phyloP scores from a whole-genome alignment of 208 protist genomes.

The Strigomonas culicis region DNA sequence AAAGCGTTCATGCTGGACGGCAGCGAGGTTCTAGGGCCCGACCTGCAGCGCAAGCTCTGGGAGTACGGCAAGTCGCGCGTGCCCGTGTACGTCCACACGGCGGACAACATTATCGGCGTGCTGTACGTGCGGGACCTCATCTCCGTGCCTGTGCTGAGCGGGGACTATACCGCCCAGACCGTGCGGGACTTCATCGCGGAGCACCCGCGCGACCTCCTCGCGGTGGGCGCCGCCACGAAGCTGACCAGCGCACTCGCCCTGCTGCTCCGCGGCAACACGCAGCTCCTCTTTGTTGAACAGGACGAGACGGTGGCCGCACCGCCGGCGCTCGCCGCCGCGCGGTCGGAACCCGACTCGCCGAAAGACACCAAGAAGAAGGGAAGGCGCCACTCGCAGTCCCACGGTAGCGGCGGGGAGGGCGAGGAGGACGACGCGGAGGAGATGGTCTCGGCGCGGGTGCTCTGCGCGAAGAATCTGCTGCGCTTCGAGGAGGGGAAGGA shows the following conservation, averaged over 20 bases:
- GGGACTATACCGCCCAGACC: constrained; percentile 24
- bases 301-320: too few species aligned
- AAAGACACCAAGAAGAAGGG: too few species aligned
- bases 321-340: too few species aligned
- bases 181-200: constrained; percentile 48
- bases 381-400: too few species aligned
- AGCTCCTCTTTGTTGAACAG: constrained; percentile 61
- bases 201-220: constrained; percentile 53
- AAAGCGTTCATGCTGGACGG: constrained; percentile 51
- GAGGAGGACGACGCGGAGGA: constrained; percentile 5
- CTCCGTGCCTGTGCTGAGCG: constrained; percentile 27
- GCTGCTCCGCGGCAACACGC: constrained; percentile 46
- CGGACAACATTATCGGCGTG: constrained; percentile 53
- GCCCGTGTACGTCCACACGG: constrained; percentile 44
- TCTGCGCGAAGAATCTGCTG: not conserved
- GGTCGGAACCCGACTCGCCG: too few species aligned
- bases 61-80: constrained; percentile 68
- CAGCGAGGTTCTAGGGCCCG: constrained; percentile 24
- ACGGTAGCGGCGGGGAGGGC: not conserved
- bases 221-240: constrained; percentile 33
- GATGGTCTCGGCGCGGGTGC: not conserved
- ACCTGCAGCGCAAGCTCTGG: constrained; percentile 58
- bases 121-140: constrained; percentile 78
- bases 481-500: constrained; percentile 13
- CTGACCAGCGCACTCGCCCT: constrained; percentile 55